Evolutionary conservation across 169 alveolate species (phyloP), one percentile per base, ranked within the genome.

Genomic region (Amoebophrya sp.): DNA sequence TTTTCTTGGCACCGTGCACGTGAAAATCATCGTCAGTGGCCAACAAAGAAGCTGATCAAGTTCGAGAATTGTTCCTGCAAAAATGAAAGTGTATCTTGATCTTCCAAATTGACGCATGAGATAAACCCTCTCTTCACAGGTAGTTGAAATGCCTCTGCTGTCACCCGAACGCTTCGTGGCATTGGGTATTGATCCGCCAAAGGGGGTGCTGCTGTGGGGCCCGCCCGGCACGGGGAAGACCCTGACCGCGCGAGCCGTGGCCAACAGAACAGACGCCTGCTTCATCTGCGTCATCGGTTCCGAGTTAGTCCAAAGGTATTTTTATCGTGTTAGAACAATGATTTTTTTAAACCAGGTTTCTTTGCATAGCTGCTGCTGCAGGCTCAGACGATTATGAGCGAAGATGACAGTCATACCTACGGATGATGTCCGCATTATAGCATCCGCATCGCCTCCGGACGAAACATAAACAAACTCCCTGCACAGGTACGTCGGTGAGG

Each of bases 121-220:
- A 0, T 39, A 35, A 33, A 33, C 14, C 23, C 0, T 23, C 0
- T 77, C n/a, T 23, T 33, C 90, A 25, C 99, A 98, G 95, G 99
- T 98, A 35, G 99, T 99, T 0, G 99, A 99, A 94, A 96, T 98
- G 98, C 99, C 99, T 0, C 96, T 98, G 93, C 96, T 98, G 90
- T 97, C 98, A 90, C 99, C 99, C 0, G 99, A 99, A 95, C 95
- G 98, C 41, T 98, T 98, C 93, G 99, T 98, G 88, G 96, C 98
- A 40, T 94, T 99, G 41, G 99, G 99, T 90, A 99, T 99, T 90
- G 99, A 98, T 93, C 99, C 99, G 12, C 99, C 99, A 25, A 99
- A 98, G 94, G 99, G 99, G 38, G 99, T 99, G 39, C 95, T 98
- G 92, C 33, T 90, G 39, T 90, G 77, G 95, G 99, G 99, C 23